Conservation (phyloP, 305 asterid genomes). For the Nicotiana rustica region DNA sequence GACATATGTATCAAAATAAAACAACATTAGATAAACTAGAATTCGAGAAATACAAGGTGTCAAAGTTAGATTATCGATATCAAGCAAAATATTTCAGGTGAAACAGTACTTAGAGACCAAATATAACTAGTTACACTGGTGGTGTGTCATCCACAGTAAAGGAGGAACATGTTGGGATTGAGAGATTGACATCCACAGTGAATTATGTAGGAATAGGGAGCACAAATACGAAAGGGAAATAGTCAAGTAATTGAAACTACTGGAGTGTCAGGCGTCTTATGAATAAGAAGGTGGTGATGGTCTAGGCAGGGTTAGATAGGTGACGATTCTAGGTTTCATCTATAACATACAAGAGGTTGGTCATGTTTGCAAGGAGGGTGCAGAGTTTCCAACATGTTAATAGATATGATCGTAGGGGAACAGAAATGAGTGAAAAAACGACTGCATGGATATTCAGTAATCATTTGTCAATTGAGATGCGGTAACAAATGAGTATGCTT, state of each 20-base stretch:
- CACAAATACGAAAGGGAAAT: neutral
- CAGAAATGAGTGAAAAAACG: neutral
- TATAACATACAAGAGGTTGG: neutral
- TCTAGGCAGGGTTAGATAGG: neutral
- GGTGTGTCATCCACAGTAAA: neutral
- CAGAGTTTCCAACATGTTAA: too few species aligned
- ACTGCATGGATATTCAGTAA: neutral
- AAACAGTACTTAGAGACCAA: neutral
- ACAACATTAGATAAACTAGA: neutral
- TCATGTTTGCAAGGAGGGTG: neutral
- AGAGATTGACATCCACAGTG: neutral
- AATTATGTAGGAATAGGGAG: neutral
- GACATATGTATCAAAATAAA: neutral
- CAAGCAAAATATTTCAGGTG: neutral
- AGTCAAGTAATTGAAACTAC: neutral
- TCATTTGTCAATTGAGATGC: slow-evolving; percentile 22
- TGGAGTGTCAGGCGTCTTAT: neutral
- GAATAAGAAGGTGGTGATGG: neutral
- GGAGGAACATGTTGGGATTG: neutral
- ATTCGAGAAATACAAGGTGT: neutral
- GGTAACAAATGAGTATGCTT: slow-evolving; percentile 24
- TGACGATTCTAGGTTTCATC: neutral
- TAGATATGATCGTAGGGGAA: neutral
- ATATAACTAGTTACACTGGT: neutral
- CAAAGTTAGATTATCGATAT: slow-evolving; percentile 10